phyloP scores from a whole-genome alignment of 331 rosid genomes.

The Phaseolus coccineus region DNA sequence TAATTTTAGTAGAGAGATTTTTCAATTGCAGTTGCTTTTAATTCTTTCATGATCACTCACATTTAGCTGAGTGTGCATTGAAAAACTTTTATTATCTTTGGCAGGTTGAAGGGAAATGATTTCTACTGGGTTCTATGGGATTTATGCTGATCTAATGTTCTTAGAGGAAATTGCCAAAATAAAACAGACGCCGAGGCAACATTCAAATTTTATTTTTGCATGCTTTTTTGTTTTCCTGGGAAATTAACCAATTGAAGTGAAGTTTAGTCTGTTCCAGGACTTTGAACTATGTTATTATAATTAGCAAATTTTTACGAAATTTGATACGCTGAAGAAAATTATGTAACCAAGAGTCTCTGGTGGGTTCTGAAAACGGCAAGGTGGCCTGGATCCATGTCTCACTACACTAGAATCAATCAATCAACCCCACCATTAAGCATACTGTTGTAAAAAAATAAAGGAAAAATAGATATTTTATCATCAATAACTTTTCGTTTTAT shows the following conservation, averaged over 20 bases:
- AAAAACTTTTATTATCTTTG: conserved; percentile 30
- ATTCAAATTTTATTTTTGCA: conserved; percentile 21
- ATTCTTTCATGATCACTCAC: conserved; percentile 23
- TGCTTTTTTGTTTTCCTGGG: conserved; percentile 5
- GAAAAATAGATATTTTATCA: no score
- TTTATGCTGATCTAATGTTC: conserved; percentile 32
- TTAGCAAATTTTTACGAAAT: no score
- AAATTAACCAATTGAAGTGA: neutral
- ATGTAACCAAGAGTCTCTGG: no score
- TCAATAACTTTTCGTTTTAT: no score
- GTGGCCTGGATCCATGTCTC: no score
- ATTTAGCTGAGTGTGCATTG: conserved; percentile 17
- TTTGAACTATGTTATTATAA: no score
- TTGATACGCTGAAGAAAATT: no score
- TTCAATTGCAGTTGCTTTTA: conserved; percentile 21
- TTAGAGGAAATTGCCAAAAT: conserved; percentile 35
- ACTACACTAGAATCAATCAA: no score
- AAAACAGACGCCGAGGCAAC: conserved; percentile 36
- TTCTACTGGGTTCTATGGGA: conserved; percentile 17
- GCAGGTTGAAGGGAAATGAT: conserved; percentile 52
- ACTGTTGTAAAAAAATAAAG: no score
- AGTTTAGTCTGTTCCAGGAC: neutral
- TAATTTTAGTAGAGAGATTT: neutral
- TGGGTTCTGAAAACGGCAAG: no score
- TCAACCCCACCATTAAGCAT: no score